Conservation (phyloP, 805 yeast genomes). For the Metschnikowia lochheadii region DNA sequence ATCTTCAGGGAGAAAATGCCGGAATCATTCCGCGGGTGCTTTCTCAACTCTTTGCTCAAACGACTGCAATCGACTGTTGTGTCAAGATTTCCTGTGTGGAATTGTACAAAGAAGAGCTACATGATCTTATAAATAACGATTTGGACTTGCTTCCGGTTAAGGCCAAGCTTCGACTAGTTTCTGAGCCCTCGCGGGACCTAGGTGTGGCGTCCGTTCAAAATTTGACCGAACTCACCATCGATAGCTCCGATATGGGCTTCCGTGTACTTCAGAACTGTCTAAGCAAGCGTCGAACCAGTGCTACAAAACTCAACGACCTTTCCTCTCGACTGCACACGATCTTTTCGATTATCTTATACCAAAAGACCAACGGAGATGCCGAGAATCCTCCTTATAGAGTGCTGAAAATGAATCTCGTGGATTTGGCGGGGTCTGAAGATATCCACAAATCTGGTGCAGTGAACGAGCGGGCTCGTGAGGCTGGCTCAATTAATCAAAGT, state of each 20-base stretch:
- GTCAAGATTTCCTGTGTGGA: slow-evolving; percentile 81
- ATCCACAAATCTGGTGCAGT: slow-evolving; percentile 83
- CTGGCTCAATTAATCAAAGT: slow-evolving; percentile 89
- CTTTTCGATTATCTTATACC: slow-evolving; percentile 57
- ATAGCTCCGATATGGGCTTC: slow-evolving; percentile 54
- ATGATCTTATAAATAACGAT: slow-evolving; percentile 62
- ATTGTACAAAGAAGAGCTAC: slow-evolving; percentile 80
- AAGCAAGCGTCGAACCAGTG: slow-evolving; percentile 58
- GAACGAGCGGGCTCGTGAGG: slow-evolving; percentile 84
- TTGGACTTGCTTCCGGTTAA: slow-evolving; percentile 7
- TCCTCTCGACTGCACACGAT: slow-evolving; percentile 78
- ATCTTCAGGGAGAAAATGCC: slow-evolving; percentile 29
- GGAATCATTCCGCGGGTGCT: slow-evolving; percentile 59
- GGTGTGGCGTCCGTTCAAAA: slow-evolving; percentile 54
- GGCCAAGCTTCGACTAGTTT: slow-evolving; percentile 25
- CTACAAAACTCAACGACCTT: slow-evolving; percentile 68
- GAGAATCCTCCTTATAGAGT: slow-evolving; percentile 24
- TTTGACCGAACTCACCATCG: slow-evolving; percentile 56
- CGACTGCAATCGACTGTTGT: slow-evolving; percentile 43
- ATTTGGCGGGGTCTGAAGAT: slow-evolving; percentile 93
- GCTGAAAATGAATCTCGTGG: slow-evolving; percentile 80
- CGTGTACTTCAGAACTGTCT: slow-evolving; percentile 53
- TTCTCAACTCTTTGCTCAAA: slow-evolving; percentile 44
- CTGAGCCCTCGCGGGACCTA: slow-evolving; percentile 5
- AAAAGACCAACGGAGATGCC: slow-evolving; percentile 34